Percentiles rank a stretch among this genome's conserved stretches.
These are phyloP conservation scores for Aspergillus proliferans DNA, from an alignment of 2,329 filamentous ascomycete genomes.

Conservation along the genomic window DNA sequence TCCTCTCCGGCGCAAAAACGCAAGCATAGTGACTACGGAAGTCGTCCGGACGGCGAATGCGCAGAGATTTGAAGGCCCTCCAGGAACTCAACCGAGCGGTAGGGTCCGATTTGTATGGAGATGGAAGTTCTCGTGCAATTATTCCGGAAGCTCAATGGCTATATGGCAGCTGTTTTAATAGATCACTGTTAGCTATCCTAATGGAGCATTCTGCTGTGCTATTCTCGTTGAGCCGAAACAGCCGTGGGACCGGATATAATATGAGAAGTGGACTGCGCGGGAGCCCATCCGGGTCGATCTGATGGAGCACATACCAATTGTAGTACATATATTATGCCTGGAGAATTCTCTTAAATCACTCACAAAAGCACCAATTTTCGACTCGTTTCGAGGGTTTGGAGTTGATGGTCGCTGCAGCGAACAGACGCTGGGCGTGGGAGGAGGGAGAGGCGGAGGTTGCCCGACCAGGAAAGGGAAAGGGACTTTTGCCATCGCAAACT, in stretches of 20 bases:
- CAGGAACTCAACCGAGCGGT: neutral
- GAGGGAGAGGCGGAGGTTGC: neutral
- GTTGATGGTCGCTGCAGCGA: too few relatives aligned
- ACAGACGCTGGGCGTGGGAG: neutral
- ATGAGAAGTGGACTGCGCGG: neutral
- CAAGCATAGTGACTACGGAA: constrained; percentile 9
- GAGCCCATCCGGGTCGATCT: neutral
- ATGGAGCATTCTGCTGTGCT: too few relatives aligned
- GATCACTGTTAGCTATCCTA: too few relatives aligned
- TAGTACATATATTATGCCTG: neutral
- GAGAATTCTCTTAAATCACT: neutral
- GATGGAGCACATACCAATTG: neutral
- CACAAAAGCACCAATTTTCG: too few relatives aligned
- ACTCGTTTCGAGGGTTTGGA: too few relatives aligned
- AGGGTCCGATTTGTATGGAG: neutral
- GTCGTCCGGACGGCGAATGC: constrained; percentile 11
- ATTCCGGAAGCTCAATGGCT: neutral
- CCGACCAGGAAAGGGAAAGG: neutral
- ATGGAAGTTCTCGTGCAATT: neutral
- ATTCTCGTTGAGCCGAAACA: neutral
- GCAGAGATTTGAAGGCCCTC: neutral
- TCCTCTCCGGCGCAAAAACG: neutral
- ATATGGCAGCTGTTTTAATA: too few relatives aligned
- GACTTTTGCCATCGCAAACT: neutral
- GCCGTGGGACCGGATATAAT: neutral